Evolutionary conservation across 2,329 filamentous ascomycete genomes (phyloP), one percentile per base, ranked within the genome.

Genomic region (Zymoseptoria brevis): DNA sequence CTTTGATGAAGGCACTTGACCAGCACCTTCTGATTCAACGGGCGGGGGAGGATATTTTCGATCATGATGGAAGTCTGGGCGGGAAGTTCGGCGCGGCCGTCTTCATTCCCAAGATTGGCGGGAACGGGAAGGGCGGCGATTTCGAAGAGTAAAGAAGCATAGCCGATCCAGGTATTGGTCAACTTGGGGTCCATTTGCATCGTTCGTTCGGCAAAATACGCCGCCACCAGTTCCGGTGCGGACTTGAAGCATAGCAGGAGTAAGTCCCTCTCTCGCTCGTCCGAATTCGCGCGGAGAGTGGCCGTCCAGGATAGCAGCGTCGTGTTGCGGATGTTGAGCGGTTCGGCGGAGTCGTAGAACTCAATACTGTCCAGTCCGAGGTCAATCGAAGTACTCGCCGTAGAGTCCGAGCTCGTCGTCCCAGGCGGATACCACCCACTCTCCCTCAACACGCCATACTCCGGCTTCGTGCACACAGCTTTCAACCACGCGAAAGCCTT

Each of bases 141-240:
- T 61, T 88, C 88, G 73, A 95, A 96, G 4, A 99, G 76, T 62
- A 97, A 90, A 0, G 91, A 86, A 0, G 91, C 90, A 71, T 95
- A 96, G 50, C 93, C 92, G 66, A 97, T 89, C 94, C 94, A 99
- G 0, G 91, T 94, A 51, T 91, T 87, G 2, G 91, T 94, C 4
- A 95, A 80, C 70, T 96, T 97, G 0, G 94, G 92, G 50, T 97
- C 92, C 63, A 96, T 90, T 0, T 87, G 84, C 68, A 97, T 94
- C 22, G 87, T 83, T 61, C 83, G 86, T 69, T 90, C 92, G 50
- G 85, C 80, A 70, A 96, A 97, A 72, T 95, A 99, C 68, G 91
- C 86, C 50, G 90, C 88, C 1, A 96, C 83, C 2, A 97, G 80
- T 74, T 97, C 94, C 0, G 95, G 93, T 0, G 88, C 89, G 7